These are phyloP conservation scores for Alternaria panax DNA, from an alignment of 2,329 filamentous ascomycete species.

Conservation along the genomic window DNA sequence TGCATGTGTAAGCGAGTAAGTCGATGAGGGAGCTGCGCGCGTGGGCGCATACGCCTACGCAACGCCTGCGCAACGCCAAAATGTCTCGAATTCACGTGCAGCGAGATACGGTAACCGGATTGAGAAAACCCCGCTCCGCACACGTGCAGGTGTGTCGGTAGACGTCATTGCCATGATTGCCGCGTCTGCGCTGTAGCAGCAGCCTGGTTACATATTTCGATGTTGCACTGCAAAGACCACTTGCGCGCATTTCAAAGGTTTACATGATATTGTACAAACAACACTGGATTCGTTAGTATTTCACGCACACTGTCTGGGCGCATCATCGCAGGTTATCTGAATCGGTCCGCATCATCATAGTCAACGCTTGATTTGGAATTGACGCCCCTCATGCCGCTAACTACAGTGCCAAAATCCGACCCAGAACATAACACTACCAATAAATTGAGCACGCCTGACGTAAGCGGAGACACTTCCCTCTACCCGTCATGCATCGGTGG, in stretches of 20 bases:
- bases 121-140: slow-evolving; percentile 9
- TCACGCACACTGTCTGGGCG: too few relatives aligned
- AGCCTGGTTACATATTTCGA: background rate
- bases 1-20: too few relatives aligned
- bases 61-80: too few relatives aligned
- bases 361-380: background rate
- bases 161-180: too few relatives aligned
- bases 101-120: slow-evolving; percentile 4
- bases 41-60: too few relatives aligned
- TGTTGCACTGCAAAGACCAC: fast-evolving
- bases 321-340: too few relatives aligned
- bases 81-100: slow-evolving; percentile 34
- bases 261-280: background rate
- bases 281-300: background rate
- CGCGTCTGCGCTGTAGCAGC: too few relatives aligned
- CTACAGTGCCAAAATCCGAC: background rate
- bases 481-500: background rate
- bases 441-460: background rate
- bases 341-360: background rate
- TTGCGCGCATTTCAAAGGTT: background rate
- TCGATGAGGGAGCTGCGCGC: too few relatives aligned
- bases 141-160: background rate
- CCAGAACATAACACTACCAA: background rate
- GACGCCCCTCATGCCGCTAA: background rate
- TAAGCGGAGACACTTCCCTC: background rate